Base-by-base conservation (phyloP, 1,284 basidiomycete species). In the Vanrija sp. region DNA sequence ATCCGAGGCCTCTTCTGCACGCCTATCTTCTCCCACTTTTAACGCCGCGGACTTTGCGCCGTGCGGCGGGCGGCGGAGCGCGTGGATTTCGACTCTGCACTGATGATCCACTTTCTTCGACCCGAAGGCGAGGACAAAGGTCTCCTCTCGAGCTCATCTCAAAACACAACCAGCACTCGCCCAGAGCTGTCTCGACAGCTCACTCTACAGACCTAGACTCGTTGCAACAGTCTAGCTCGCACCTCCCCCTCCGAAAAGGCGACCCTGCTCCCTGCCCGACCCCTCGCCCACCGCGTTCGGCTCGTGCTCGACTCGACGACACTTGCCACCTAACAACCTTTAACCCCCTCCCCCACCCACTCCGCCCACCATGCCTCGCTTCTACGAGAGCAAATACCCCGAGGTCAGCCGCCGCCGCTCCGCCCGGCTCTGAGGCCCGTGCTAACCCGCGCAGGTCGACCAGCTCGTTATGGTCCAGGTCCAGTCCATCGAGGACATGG, bases 391-490 rank as follows among this genome's bases (percentile, higher is more conserved):
- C 67, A 77, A 77, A 63, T 80, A 78, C 61, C 79, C 79, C 41
- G 79, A 80, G 71, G 77, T 71, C 42, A 41, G 64, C 51, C n/a
- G 10, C 27, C 6, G 6, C 39, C 4, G 22, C 39, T n/a, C 15
- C 22, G n/a, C n/a, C 36, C 12, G 10, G n/a, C 18, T 16, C 19
- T 16, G 16, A 20, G 16, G 18, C 22, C 22, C 39, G 22, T 31
- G 41, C 51, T 53, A 16, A 52, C 49, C 25, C 24, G 9, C 38
- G 7, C 53, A 92, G 77, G 89, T 96, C 54, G 95, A 98, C 75
- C 90, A 97, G 77, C 85, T 98, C 59, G 94, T 98, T 76, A 97
- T 98, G 94, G 94, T 97, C 44, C 94, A 98, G 77, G 95, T 98
- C 62, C 89, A 91, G 76, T 91, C 96, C 79, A 98, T 98, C 68